Base-by-base conservation (phyloP, 345 rosid species). In the Dipteronia sinensis region DNA sequence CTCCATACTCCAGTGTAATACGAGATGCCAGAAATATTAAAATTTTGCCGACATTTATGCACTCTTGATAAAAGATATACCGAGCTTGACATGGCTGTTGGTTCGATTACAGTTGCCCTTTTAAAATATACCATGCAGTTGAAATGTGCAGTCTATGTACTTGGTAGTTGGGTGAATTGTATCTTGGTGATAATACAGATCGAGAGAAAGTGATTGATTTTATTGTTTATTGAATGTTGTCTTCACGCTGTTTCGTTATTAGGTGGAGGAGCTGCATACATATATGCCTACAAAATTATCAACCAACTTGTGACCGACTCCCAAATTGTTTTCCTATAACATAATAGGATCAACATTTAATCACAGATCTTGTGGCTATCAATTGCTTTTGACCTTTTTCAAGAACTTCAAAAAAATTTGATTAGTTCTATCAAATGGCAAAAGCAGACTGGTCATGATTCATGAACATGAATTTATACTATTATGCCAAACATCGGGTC, bases 1-100 rank as follows among this genome's bases (percentile, higher is more conserved):
- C 29, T 34, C 38, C 38, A 61, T 75, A 25, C 19, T 74, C 61
- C 61, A 19, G 42, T 63, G 58, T 69, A 73, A 68, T 55, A 9
- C 55, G 22, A 71, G 47, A 77, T 59, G 73, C 47, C 38, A 58
- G 10, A 67, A 22, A 53, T 40, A 17, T 46, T 66, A 16, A 53
- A 13, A 17, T 56, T 73, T 19, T 42, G 23, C 20, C 40, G 23
- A n/a, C 47, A 53, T 59, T 31, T 31, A 31, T 31, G 49, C 56
- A 19, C 10, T 62, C 25, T 6, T 19, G 47, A 11, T 69, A 25
- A 55, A 49, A 44, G 51, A 71, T 1, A 49, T 27, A 10, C 27
- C n/a, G 22, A 25, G 23, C 40, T 69, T 42, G 19, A 64, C 20
- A 15, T 31, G 67, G 16, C 27, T 55, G n/a, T 19, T 58, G 22